Base-by-base conservation (phyloP, 805 yeast species). In the Kodamaea nitidulidarum region DNA sequence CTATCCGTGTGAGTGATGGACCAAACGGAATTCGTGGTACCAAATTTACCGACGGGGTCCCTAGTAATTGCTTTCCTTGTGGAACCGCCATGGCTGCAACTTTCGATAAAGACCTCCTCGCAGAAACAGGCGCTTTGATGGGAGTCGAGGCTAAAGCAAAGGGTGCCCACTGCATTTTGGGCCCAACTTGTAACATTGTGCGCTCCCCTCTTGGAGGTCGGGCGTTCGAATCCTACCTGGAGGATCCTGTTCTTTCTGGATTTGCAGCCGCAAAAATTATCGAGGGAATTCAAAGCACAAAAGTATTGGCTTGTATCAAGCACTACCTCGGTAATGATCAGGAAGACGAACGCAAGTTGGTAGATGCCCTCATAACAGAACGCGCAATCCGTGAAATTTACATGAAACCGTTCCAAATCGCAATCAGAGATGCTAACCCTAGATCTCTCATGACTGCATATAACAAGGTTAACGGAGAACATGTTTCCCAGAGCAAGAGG, bases 1-100 rank as follows among this genome's bases (percentile, higher is more conserved):
- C 44, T 3, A 33, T 42, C n/a, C 42, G 52, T 1, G 54, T 54
- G 7, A 49, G 52, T 2, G 84, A 79, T 52, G 84, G 84, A 14
- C 84, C 84, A 35, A 79, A 79, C 50, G 84, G 84, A 45, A 66
- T 77, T 34, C 63, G 84, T 46, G 84, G 84, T 17, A 75, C 79
- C 15, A 67, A 61, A 31, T 76, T 76, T 50, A 73, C 76, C 51
- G 61, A 71, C 44, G 66, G 75, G 28, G 62, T 66, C 15, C 78
- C 79, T 6, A 66, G 81, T 31, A 80, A 77, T 43, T 76, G 81
- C 45, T 67, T 79, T 47, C 81, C 84, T 5, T 72, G 76, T 51
- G 84, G 83, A 21, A 76, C 84, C 8, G 82, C 69, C 4, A 52
- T 79, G 52, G 83, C 77, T 2, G 57, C 83, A 3, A 73, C 82